Conservation (phyloP, 148 eudicot species). For the Cornus controversa region DNA sequence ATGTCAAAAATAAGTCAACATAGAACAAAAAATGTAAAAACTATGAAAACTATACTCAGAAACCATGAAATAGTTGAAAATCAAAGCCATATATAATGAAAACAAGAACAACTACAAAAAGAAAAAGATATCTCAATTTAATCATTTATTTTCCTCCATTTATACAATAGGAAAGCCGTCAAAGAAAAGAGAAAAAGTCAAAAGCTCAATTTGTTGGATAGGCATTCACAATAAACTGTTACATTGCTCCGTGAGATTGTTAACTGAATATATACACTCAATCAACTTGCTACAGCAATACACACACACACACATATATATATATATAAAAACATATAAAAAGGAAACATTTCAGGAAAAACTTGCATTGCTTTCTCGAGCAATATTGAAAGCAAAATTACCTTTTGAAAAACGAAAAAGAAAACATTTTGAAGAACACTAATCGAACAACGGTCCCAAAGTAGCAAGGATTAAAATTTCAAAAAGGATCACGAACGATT, state of each 20-base stretch:
- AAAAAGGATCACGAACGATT: not conserved
- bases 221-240: not conserved
- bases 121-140: too few species aligned
- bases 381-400: not conserved
- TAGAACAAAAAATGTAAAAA: too few species aligned
- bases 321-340: too few species aligned
- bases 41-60: too few species aligned
- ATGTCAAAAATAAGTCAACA: too few species aligned
- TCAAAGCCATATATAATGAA: not conserved
- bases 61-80: not conserved
- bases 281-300: not conserved
- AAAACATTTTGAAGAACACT: not conserved
- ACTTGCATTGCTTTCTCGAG: too few species aligned
- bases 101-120: not conserved
- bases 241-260: not conserved
- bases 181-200: not conserved
- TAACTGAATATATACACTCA: not conserved
- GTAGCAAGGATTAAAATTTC: not conserved
- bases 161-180: not conserved
- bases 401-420: not conserved
- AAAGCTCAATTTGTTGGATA: not conserved
- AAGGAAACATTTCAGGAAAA: too few species aligned
- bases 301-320: too few species aligned
- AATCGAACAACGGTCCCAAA: not conserved
- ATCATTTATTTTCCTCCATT: not conserved